Conservation (phyloP, 1,284 basidiomycete genomes). For the Neolentinus lepideus region DNA sequence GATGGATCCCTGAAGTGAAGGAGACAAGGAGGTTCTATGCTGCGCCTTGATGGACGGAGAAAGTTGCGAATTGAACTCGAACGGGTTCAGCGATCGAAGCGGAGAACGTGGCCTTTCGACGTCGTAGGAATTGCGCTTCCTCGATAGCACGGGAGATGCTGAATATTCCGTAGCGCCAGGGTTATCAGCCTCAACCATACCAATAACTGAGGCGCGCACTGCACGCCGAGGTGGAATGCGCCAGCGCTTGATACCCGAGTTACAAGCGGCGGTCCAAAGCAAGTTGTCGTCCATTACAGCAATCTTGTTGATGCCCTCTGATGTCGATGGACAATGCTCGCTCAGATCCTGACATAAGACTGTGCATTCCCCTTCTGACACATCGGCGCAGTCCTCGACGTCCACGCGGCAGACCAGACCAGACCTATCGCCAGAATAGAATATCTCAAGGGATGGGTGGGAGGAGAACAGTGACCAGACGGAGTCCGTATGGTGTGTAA, state of each 20-base stretch:
- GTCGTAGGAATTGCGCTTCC: slow-evolving; percentile 16
- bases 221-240: slow-evolving; percentile 43
- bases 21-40: slow-evolving; percentile 1
- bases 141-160: slow-evolving; percentile 12
- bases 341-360: slow-evolving; percentile 69
- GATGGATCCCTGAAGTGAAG: slow-evolving; percentile 3
- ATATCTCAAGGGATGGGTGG: slow-evolving; percentile 84
- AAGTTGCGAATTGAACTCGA: slow-evolving; percentile 7
- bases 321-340: slow-evolving; percentile 24
- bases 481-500: slow-evolving; percentile 91
- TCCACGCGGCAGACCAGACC: slow-evolving; percentile 90
- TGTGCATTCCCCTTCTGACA: slow-evolving; percentile 86
- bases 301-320: slow-evolving; percentile 81
- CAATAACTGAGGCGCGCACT: slow-evolving; percentile 23
- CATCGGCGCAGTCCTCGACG: slow-evolving; percentile 72
- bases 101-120: slow-evolving; percentile 11
- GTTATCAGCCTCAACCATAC: slow-evolving; percentile 21
- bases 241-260: slow-evolving; percentile 82
- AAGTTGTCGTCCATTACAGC: slow-evolving; percentile 79
- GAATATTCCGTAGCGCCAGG: slow-evolving; percentile 9
- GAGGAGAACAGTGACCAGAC: slow-evolving; percentile 91
- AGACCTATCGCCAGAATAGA: slow-evolving; percentile 93
- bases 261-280: slow-evolving; percentile 88
- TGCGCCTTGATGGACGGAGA: slow-evolving; percentile 2
- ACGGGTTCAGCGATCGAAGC: slow-evolving; percentile 8